Evolutionary conservation across 257 asterid genomes (phyloP), one percentile per base, ranked within the genome.

Genomic region (Verbascum thapsus): DNA sequence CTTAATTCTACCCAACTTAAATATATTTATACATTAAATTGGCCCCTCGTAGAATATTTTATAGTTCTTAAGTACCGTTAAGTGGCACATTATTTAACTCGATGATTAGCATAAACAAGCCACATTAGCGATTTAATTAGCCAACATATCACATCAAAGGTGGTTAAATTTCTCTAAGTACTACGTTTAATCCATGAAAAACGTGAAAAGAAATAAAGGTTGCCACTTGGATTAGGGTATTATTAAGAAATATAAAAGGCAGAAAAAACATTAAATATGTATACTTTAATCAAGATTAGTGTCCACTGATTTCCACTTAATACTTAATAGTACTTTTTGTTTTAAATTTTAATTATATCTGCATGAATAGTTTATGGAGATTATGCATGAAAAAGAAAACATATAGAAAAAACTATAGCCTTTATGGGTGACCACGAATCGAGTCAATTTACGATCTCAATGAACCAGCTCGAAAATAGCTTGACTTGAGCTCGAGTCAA

Each of bases 101-200:
- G 20, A 45, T 45, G 43, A 64, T 62, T 55, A 56, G 50, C 38
- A 30, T 65, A 66, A 74, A 64, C 67, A 78, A 54, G 72, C 70
- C 44, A 60, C 73, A 58, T 63, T 70, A 70, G 53, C 71, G 66
- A 66, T 55, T 52, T 63, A 18, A 69, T 75, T 65, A 53, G 41
- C 67, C 48, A 58, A 76, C 84, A 69, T 3, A 64, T 79, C 81
- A 75, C 78, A 75, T 72, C 76, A 65, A 70, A 49, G 0, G 32
- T 45, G 48, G 49, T 15, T 42, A 16, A 22, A 23, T 71, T 60
- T 53, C 19, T 13, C 12, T 13, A 43, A 61, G 68, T 73, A 56
- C 54, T 42, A 59, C 15, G 75, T 72, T 35, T 54, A 54, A 63
- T 72, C 67, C 82, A 64, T 64, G 78, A 68, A 58, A 58, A 72